Evolutionary conservation across 345 rosid genomes (phyloP).

Genomic region (Camelina neglecta): DNA sequence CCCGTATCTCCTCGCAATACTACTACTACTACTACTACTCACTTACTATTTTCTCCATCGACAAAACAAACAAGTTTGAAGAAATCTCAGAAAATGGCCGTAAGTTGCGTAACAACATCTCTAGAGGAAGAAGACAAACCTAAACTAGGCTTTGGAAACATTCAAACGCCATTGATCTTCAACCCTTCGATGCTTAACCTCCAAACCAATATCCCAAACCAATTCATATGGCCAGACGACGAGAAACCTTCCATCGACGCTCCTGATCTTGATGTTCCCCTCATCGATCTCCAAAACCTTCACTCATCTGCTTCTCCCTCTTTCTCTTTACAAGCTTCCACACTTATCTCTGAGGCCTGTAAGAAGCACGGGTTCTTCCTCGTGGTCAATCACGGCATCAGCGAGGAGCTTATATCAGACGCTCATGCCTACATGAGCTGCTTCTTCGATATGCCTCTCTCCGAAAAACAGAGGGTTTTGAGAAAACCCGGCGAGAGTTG

Average conservation of each 20-base stretch:
- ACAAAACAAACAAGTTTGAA: conserved; percentile 40
- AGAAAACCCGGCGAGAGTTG: conserved; percentile 81
- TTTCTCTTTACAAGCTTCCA: conserved; percentile 61
- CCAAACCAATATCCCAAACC: conserved; percentile 62
- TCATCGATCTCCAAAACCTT: conserved; percentile 66
- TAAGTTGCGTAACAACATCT: conserved; percentile 47
- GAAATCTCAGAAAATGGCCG: conserved; percentile 46
- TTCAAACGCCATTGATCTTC: conserved; percentile 57
- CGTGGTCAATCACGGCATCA: conserved; percentile 82
- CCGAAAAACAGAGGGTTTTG: conserved; percentile 67
- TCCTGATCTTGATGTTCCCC: conserved; percentile 75
- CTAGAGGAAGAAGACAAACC: conserved; percentile 40
- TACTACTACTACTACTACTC: conserved; percentile 13
- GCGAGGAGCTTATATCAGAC: conserved; percentile 56
- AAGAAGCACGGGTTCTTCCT: conserved; percentile 86
- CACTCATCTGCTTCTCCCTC: conserved; percentile 40
- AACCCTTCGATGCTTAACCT: conserved; percentile 67
- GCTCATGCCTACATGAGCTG: conserved; percentile 67
- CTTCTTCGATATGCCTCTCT: conserved; percentile 76
- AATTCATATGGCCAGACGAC: conserved; percentile 91
- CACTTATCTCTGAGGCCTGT: conserved; percentile 72
- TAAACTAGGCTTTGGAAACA: conserved; percentile 44
- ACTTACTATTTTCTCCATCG: not conserved
- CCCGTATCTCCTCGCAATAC: conserved; percentile 29
- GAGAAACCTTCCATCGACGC: conserved; percentile 63